A percentile compares a stretch with the other conserved stretches of the same genome.
Conservation (phyloP, 208 protist genomes). For the Wallacemonas sp. region DNA sequence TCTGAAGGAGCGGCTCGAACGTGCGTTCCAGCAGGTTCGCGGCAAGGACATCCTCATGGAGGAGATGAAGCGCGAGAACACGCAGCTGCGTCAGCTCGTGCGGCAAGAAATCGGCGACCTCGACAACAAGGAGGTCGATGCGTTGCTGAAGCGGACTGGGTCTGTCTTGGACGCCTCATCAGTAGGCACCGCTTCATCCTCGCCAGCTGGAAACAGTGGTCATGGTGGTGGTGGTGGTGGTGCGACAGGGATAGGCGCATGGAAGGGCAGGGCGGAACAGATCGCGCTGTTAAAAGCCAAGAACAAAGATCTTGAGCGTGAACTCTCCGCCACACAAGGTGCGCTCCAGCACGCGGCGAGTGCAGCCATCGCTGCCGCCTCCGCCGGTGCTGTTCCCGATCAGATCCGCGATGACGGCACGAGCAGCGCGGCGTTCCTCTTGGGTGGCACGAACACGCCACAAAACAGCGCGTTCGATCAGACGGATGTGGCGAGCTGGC, state of each 20-base stretch:
- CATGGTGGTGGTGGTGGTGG: not conserved
- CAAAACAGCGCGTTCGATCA: not conserved
- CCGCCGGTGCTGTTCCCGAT: not conserved
- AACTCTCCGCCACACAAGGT: not conserved
- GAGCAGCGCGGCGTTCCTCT: not conserved
- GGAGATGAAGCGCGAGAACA: constrained; percentile 56
- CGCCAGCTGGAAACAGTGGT: too few species aligned
- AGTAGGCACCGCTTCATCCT: not conserved
- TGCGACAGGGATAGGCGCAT: constrained; percentile 23
- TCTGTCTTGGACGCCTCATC: not conserved
- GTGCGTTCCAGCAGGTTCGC: constrained; percentile 59
- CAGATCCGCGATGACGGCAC: constrained; percentile 15
- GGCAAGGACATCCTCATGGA: constrained; percentile 45
- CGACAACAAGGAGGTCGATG: constrained; percentile 40
- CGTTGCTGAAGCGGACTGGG: constrained; percentile 25
- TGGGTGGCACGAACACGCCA: not conserved
- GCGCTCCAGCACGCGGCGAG: constrained; percentile 1
- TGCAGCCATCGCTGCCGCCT: not conserved
- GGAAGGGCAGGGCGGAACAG: constrained; percentile 69
- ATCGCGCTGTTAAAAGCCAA: constrained; percentile 69
- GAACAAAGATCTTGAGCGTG: constrained; percentile 63
- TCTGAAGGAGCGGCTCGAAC: constrained; percentile 35
- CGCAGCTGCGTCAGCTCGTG: constrained; percentile 47
- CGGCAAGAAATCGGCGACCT: constrained; percentile 56
- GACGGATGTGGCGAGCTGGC: constrained; percentile 8